These are phyloP conservation scores for Poronia punctata DNA, from an alignment of 495 filamentous ascomycete species.

Conservation along the genomic window DNA sequence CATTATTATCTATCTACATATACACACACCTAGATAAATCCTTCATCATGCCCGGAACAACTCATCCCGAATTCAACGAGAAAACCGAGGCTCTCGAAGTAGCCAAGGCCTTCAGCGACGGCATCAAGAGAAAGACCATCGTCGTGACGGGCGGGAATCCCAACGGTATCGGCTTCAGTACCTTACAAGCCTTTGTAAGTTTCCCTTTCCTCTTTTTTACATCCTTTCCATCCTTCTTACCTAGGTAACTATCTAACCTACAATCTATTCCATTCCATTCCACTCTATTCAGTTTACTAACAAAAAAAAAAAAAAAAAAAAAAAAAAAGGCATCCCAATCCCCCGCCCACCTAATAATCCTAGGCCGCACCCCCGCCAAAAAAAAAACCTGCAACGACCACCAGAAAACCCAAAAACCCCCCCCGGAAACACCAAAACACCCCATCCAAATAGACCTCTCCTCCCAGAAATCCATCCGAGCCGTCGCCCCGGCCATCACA, in stretches of 20 bases:
- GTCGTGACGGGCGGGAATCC: conserved; percentile 38
- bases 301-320: not conserved
- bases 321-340: conserved; percentile 32
- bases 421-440: conserved; percentile 33
- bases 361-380: conserved; percentile 33
- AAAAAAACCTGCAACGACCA: conserved; percentile 29
- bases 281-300: too few species aligned
- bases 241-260: too few species aligned
- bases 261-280: too few species aligned
- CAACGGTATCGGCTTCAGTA: conserved; percentile 34
- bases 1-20: not conserved
- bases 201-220: too few species aligned
- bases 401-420: conserved; percentile 28
- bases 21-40: not conserved
- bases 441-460: conserved; percentile 39
- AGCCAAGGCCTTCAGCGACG: conserved; percentile 29
- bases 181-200: conserved; percentile 37
- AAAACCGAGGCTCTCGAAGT: conserved; percentile 36
- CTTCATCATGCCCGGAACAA: conserved; percentile 21
- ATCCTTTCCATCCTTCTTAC: not conserved
- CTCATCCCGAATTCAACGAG: conserved; percentile 30
- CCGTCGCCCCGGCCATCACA: conserved; percentile 32
- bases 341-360: conserved; percentile 35
- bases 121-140: conserved; percentile 33
- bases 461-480: conserved; percentile 35